Conservation (phyloP, 345 rosid species). For the Eucalyptus pauciflora region DNA sequence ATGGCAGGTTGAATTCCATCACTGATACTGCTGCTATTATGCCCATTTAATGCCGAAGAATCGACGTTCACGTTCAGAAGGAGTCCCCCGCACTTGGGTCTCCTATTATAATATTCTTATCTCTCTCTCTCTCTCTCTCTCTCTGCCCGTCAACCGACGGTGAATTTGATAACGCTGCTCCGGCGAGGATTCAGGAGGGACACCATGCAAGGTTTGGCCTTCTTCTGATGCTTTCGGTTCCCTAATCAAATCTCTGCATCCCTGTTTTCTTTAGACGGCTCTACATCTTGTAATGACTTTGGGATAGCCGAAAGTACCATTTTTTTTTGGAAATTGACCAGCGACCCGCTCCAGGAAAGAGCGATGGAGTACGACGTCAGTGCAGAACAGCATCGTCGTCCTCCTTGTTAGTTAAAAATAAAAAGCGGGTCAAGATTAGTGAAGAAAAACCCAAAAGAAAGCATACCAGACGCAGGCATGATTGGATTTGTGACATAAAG, state of each 20-base stretch:
- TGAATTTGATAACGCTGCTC: background rate
- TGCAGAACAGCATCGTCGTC: background rate
- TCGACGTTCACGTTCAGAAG: background rate
- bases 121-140: background rate
- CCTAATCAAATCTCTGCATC: background rate
- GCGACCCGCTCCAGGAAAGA: background rate
- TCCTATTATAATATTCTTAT: background rate
- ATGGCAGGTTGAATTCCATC: background rate
- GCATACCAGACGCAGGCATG: background rate
- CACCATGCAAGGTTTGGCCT: background rate
- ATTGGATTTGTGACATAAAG: background rate
- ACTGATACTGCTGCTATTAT: background rate
- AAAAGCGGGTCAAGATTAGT: background rate
- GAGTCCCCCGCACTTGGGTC: background rate
- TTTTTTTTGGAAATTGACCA: background rate
- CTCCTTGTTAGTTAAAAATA: background rate
- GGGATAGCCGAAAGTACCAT: background rate
- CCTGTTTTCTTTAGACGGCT: background rate
- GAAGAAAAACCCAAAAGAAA: background rate
- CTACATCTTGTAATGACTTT: background rate
- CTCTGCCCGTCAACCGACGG: background rate
- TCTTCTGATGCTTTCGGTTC: background rate
- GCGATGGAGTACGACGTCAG: background rate
- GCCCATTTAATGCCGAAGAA: no score
- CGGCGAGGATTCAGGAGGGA: background rate